Evolutionary conservation across 192 early-diverging fungal species (phyloP).

Genomic region (Helicostylum pulchrum): DNA sequence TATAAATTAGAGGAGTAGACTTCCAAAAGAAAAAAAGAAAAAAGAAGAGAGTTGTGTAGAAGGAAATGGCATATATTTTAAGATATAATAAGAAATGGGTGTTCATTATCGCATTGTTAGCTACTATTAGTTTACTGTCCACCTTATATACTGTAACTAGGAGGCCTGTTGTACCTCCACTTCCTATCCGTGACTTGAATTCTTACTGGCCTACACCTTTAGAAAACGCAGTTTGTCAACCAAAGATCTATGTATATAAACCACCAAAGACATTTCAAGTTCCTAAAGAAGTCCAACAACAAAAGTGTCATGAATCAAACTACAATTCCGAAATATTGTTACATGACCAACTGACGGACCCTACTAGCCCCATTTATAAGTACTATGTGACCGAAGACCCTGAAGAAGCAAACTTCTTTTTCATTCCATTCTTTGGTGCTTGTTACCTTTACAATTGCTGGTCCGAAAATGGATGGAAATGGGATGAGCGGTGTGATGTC

Average conservation of each 20-base stretch:
- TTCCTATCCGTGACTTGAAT: slow-evolving; percentile 14
- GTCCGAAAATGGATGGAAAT: slow-evolving; percentile 34
- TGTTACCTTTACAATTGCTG: slow-evolving; percentile 46
- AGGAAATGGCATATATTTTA: no score
- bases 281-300: slow-evolving; percentile 18
- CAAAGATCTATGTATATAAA: slow-evolving; percentile 44
- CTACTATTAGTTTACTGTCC: no score
- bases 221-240: slow-evolving; percentile 35
- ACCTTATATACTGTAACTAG: no score
- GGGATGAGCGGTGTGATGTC: slow-evolving; percentile 37
- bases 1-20: no score
- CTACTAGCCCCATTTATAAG: slow-evolving; percentile 27
- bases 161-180: slow-evolving; percentile 7
- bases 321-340: slow-evolving; percentile 44
- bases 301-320: slow-evolving; percentile 33
- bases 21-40: no score
- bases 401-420: slow-evolving; percentile 44
- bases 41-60: no score
- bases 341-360: slow-evolving; percentile 34
- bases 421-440: slow-evolving; percentile 45
- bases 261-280: slow-evolving; percentile 37
- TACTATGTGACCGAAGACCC: slow-evolving; percentile 49
- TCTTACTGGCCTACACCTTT: slow-evolving; percentile 39
- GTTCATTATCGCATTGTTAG: no score
- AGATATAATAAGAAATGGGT: no score